phyloP scores from a whole-genome alignment of 1,284 basidiomycete species.

The Vanrija sp. region DNA sequence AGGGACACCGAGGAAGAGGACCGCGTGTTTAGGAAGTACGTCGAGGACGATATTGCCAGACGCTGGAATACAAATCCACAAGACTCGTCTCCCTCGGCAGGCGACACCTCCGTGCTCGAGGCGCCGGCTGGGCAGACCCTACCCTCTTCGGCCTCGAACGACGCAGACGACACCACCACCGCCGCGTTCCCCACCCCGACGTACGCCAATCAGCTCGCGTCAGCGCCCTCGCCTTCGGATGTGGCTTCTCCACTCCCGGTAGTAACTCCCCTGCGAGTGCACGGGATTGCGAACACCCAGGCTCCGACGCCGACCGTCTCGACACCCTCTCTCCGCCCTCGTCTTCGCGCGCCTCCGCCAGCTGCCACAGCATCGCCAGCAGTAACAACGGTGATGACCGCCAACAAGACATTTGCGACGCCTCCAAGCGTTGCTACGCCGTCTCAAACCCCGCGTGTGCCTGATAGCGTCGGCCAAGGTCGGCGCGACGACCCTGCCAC shows the following conservation, averaged over 20 bases:
- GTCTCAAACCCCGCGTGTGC: neutral
- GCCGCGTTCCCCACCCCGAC: too few relatives aligned
- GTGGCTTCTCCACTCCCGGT: neutral
- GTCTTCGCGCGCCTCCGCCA: neutral
- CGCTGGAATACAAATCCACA: neutral
- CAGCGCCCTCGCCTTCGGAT: too few relatives aligned
- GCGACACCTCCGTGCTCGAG: neutral
- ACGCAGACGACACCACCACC: too few relatives aligned
- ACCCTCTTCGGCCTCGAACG: too few relatives aligned
- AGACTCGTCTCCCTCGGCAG: neutral
- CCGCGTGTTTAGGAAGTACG: neutral
- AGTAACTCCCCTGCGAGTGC: neutral
- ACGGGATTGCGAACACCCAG: neutral
- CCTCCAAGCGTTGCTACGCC: slow-evolving; percentile 9
- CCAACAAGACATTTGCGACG: neutral
- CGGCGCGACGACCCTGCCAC: slow-evolving; percentile 27
- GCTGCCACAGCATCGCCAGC: neutral
- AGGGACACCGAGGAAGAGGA: slow-evolving; percentile 2
- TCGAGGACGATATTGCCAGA: neutral
- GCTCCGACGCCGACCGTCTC: slow-evolving; percentile 3
- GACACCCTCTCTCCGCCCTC: slow-evolving; percentile 5
- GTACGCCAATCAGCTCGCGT: too few relatives aligned
- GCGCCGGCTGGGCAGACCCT: too few relatives aligned
- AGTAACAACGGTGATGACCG: neutral
- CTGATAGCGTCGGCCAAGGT: slow-evolving; percentile 16